Percentiles rank a stretch among this genome's conserved stretches.
These are phyloP conservation scores for Saturnispora ahearnii DNA, from an alignment of 805 yeast species.

Conservation along the genomic window DNA sequence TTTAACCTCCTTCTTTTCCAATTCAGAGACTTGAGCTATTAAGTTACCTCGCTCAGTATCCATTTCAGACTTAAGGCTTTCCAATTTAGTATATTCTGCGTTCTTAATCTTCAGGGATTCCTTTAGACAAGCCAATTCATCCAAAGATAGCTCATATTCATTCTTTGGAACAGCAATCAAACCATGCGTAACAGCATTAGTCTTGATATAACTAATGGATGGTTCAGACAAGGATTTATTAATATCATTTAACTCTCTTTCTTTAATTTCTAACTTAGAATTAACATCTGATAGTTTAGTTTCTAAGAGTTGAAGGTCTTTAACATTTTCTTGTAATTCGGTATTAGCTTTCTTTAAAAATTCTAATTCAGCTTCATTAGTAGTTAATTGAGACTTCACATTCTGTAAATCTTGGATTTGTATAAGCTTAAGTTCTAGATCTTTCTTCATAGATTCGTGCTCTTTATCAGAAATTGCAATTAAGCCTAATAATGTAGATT, in stretches of 20 bases:
- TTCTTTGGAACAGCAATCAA: conserved; percentile 12
- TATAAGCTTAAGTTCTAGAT: not conserved
- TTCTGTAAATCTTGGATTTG: conserved; percentile 7
- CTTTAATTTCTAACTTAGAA: not conserved
- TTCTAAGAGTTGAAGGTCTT: not conserved
- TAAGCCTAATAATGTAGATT: conserved; percentile 16
- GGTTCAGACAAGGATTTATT: conserved; percentile 11
- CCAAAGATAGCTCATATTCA: not conserved
- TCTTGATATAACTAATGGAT: conserved; percentile 15
- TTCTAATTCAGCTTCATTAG: not conserved
- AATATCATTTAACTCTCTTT: conserved; percentile 5
- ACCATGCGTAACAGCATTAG: conserved; percentile 12
- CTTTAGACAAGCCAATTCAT: not conserved
- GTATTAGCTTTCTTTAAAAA: not conserved
- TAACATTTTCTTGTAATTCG: conserved; percentile 1
- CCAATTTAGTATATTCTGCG: not conserved
- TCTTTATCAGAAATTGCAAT: conserved; percentile 15
- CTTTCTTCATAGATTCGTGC: conserved; percentile 9
- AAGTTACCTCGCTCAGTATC: conserved; percentile 3
- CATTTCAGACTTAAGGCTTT: not conserved
- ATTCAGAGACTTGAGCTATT: not conserved
- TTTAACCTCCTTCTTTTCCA: not conserved
- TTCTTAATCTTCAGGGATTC: conserved; percentile 3
- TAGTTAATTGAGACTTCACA: not conserved
- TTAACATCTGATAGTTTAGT: not conserved